These are phyloP conservation scores for Crithidia mellificae DNA, from an alignment of 208 protist species.

Conservation along the genomic window DNA sequence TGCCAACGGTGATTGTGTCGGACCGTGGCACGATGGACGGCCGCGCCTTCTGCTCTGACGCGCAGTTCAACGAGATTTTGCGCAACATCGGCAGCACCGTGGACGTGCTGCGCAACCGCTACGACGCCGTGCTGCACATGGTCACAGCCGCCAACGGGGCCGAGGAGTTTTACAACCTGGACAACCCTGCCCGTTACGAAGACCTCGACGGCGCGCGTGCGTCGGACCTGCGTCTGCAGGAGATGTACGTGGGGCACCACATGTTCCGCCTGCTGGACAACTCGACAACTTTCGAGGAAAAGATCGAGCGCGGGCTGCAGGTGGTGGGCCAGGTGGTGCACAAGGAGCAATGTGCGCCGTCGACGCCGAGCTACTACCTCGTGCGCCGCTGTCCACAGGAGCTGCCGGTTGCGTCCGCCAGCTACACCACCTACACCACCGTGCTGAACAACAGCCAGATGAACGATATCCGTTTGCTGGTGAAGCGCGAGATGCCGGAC, in stretches of 20 bases:
- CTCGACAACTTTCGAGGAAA: slow-evolving; percentile 68
- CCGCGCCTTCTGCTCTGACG: slow-evolving; percentile 72
- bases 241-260: slow-evolving; percentile 79
- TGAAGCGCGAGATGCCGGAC: slow-evolving; percentile 48
- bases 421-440: slow-evolving; percentile 49
- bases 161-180: slow-evolving; percentile 74
- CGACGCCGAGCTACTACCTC: slow-evolving; percentile 43
- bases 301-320: slow-evolving; percentile 70
- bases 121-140: slow-evolving; percentile 85
- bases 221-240: slow-evolving; percentile 77
- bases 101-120: slow-evolving; percentile 75
- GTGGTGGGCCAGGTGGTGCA: slow-evolving; percentile 54
- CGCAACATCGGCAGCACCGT: slow-evolving; percentile 39
- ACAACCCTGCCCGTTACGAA: slow-evolving; percentile 82
- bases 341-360: slow-evolving; percentile 26
- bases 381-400: slow-evolving; percentile 39
- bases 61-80: slow-evolving; percentile 60
- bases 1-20: slow-evolving; percentile 66
- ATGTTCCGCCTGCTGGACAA: slow-evolving; percentile 79
- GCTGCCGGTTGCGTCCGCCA: slow-evolving; percentile 45
- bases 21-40: slow-evolving; percentile 89
- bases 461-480: slow-evolving; percentile 61
- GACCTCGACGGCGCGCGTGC: slow-evolving; percentile 66
- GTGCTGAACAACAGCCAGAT: slow-evolving; percentile 57
- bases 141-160: slow-evolving; percentile 80